These are phyloP conservation scores for Heritiera fomes DNA, from an alignment of 345 rosid species.

Conservation along the genomic window DNA sequence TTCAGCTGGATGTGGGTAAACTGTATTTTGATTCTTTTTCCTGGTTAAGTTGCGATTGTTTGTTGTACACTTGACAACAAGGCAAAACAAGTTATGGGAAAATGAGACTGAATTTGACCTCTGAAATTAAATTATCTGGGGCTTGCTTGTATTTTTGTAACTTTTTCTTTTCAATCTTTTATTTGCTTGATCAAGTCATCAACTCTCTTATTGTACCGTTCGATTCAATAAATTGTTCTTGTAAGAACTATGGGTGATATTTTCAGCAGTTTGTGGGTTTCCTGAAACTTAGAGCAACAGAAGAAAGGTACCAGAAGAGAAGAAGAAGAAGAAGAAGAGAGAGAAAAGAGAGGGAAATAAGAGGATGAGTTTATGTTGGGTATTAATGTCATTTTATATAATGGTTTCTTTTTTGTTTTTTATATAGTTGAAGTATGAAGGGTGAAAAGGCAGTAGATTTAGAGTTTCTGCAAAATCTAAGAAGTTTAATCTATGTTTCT, in stretches of 20 bases:
- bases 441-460: too few species aligned
- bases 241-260: background rate
- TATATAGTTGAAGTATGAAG: too few species aligned
- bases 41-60: constrained; percentile 16
- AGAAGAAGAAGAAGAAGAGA: too few species aligned
- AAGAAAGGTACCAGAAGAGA: too few species aligned
- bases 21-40: constrained; percentile 21
- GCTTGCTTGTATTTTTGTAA: too few species aligned
- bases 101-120: constrained; percentile 18
- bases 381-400: too few species aligned
- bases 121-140: background rate
- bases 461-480: too few species aligned
- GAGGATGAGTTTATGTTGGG: too few species aligned
- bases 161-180: background rate
- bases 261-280: background rate
- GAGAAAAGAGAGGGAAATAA: too few species aligned
- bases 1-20: constrained; percentile 19
- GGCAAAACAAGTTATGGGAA: constrained; percentile 26
- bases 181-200: background rate
- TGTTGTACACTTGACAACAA: background rate
- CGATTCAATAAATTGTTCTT: background rate
- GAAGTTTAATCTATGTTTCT: constrained; percentile 48
- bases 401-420: too few species aligned
- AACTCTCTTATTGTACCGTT: background rate
- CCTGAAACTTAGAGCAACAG: background rate